These are phyloP conservation scores for Pulveroboletus frians DNA, from an alignment of 768 basidiomycete genomes.

Conservation along the genomic window DNA sequence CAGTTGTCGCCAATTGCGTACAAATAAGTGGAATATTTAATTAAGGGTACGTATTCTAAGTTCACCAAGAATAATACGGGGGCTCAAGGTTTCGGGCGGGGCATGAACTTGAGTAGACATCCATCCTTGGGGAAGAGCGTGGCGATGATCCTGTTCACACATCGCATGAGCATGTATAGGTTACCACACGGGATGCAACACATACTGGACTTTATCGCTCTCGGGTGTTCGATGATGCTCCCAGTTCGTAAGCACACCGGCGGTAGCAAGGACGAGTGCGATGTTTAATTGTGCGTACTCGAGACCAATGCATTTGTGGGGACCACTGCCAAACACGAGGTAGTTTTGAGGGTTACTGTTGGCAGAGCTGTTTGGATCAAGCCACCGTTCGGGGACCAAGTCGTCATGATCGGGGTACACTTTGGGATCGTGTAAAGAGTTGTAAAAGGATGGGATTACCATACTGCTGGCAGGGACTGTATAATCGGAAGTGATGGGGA, in stretches of 20 bases:
- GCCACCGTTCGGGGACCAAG: conserved; percentile 88
- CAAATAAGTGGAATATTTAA: not conserved
- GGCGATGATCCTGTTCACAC: conserved; percentile 70
- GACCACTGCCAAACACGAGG: conserved; percentile 91
- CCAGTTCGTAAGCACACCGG: conserved; percentile 75
- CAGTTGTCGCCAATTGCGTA: too few relatives aligned
- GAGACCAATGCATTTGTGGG: conserved; percentile 86
- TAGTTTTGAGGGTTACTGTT: conserved; percentile 89
- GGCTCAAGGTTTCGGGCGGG: conserved; percentile 38
- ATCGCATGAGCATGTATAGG: not conserved
- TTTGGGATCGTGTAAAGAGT: conserved; percentile 84
- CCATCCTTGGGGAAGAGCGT: conserved; percentile 96
- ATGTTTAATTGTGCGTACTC: conserved; percentile 95
- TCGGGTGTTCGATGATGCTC: conserved; percentile 78
- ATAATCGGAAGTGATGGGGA: conserved; percentile 90
- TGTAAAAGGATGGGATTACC: conserved; percentile 92
- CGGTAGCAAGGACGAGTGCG: conserved; percentile 77
- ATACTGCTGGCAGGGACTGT: conserved; percentile 88
- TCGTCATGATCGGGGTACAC: conserved; percentile 84
- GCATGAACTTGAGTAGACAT: conserved; percentile 72
- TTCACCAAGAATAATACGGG: not conserved
- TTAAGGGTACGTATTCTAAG: conserved; percentile 9
- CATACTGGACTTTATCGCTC: conserved; percentile 79
- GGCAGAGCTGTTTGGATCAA: conserved; percentile 74
- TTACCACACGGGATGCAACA: conserved; percentile 15